Percentiles rank a stretch among this genome's conserved stretches.
phyloP scores from a whole-genome alignment of 2,329 filamentous ascomycete genomes.

The Penicillium sumatraense region DNA sequence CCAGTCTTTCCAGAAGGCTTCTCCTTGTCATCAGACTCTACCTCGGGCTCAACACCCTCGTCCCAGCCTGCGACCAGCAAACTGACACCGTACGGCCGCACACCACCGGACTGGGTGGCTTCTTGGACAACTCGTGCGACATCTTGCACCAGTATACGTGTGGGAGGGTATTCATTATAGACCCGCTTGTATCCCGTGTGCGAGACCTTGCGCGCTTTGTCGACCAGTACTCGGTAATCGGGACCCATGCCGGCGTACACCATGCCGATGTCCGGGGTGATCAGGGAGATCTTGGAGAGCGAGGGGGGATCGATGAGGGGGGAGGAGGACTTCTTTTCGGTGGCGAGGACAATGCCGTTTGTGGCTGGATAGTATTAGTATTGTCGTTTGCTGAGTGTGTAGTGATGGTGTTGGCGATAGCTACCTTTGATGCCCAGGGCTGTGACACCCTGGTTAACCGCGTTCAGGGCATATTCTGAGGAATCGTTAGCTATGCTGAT shows the following conservation, averaged over 20 bases:
- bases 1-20: slow-evolving; percentile 86
- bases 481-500: slow-evolving; percentile 19
- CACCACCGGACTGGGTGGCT: slow-evolving; percentile 96
- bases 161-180: slow-evolving; percentile 99
- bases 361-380: too few species aligned
- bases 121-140: slow-evolving; percentile 98
- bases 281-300: slow-evolving; percentile 94
- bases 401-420: slow-evolving; percentile 17
- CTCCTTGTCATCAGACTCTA: slow-evolving; percentile 62
- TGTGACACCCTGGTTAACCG: slow-evolving; percentile 98
- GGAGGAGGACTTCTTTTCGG: slow-evolving; percentile 98
- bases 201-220: slow-evolving; percentile 96
- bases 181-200: slow-evolving; percentile 99
- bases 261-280: slow-evolving; percentile 99
- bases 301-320: slow-evolving; percentile 94
- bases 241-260: slow-evolving; percentile 99
- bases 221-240: slow-evolving; percentile 95
- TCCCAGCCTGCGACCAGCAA: slow-evolving; percentile 97
- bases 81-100: slow-evolving; percentile 94
- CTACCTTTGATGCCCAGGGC: slow-evolving; percentile 97
- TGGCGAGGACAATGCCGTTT: slow-evolving; percentile 97
- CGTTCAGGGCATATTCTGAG: slow-evolving; percentile 96
- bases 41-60: slow-evolving; percentile 89
- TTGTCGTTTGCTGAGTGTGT: slow-evolving; percentile 20
- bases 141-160: slow-evolving; percentile 97